These are phyloP conservation scores for Dryadomyces quercus-mongolicae DNA, from an alignment of 2,329 filamentous ascomycete genomes.

Conservation along the genomic window DNA sequence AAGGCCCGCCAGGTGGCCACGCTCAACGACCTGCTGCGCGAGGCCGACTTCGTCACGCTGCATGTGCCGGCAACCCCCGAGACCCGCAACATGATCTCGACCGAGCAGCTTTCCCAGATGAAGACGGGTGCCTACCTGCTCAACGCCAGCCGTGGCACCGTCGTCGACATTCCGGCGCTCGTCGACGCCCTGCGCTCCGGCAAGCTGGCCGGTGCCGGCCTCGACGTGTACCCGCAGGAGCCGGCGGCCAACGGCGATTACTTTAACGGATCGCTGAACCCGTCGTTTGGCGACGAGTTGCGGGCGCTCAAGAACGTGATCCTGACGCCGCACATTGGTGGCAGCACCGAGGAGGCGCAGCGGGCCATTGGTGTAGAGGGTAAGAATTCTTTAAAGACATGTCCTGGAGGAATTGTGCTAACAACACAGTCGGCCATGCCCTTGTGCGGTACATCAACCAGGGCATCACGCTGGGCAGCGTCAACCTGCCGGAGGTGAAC, in stretches of 20 bases:
- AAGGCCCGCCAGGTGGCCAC: slow-evolving; percentile 73
- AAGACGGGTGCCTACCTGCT: slow-evolving; percentile 88
- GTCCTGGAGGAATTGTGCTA: too few species aligned
- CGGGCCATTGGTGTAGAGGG: slow-evolving; percentile 86
- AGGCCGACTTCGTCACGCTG: slow-evolving; percentile 84
- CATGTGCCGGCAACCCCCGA: slow-evolving; percentile 91
- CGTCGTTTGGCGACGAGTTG: slow-evolving; percentile 69
- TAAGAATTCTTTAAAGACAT: slow-evolving; percentile 16
- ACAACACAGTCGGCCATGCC: slow-evolving; percentile 56
- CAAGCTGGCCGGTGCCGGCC: slow-evolving; percentile 84
- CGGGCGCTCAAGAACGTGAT: slow-evolving; percentile 83
- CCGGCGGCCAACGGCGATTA: slow-evolving; percentile 90
- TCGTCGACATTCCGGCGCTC: slow-evolving; percentile 87
- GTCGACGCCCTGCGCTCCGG: slow-evolving; percentile 77
- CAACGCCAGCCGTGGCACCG: slow-evolving; percentile 87
- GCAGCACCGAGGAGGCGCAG: slow-evolving; percentile 95
- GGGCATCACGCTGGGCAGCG: slow-evolving; percentile 78
- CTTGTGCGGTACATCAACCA: slow-evolving; percentile 93
- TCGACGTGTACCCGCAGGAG: slow-evolving; percentile 93
- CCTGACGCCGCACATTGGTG: slow-evolving; percentile 91
- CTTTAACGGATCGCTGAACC: slow-evolving; percentile 74
- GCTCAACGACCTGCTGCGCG: slow-evolving; percentile 61
- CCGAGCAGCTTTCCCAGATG: slow-evolving; percentile 71
- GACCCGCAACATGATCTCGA: slow-evolving; percentile 86
- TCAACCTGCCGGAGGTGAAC: slow-evolving; percentile 93